These are phyloP conservation scores for Rhododendron henanense DNA, from an alignment of 148 eudicot species.

Conservation along the genomic window DNA sequence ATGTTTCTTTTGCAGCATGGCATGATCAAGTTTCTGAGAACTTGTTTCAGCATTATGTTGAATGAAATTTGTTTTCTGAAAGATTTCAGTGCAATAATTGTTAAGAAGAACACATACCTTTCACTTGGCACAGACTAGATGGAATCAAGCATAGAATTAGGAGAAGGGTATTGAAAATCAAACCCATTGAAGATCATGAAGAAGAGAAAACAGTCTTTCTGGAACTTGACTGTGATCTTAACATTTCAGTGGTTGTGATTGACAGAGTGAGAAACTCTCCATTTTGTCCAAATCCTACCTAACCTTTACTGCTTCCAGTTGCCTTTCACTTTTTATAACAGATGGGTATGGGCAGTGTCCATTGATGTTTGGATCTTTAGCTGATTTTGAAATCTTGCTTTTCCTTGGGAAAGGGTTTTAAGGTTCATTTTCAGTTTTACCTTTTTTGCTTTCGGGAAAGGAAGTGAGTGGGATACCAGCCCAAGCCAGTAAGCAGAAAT, in stretches of 20 bases:
- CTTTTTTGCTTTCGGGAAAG: slow-evolving; percentile 35
- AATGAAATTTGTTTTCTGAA: background rate
- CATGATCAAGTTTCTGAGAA: background rate
- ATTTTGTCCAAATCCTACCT: background rate
- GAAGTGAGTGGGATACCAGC: slow-evolving; percentile 19
- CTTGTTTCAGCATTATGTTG: background rate
- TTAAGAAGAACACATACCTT: slow-evolving; percentile 43
- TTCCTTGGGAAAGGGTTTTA: slow-evolving; percentile 15
- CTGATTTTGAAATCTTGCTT: slow-evolving; percentile 50
- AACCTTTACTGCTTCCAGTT: slow-evolving; percentile 11
- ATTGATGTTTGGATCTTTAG: slow-evolving; percentile 31
- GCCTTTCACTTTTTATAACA: slow-evolving; percentile 24
- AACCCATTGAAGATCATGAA: slow-evolving; percentile 47
- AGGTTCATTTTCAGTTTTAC: slow-evolving; percentile 12
- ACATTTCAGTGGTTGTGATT: slow-evolving; percentile 8
- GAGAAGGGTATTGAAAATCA: slow-evolving; percentile 20
- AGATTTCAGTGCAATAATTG: background rate
- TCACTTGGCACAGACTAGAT: slow-evolving; percentile 46
- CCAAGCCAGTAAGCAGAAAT: background rate
- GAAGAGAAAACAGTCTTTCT: slow-evolving; percentile 4
- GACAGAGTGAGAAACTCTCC: slow-evolving; percentile 2
- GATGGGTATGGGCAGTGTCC: slow-evolving; percentile 26
- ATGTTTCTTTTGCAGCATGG: background rate
- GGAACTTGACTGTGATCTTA: slow-evolving; percentile 15
- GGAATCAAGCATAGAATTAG: slow-evolving; percentile 40